A percentile compares a stretch with the other conserved stretches of the same genome.
Evolutionary conservation across 345 rosid species (phyloP).

Genomic region (Citropsis articulata): DNA sequence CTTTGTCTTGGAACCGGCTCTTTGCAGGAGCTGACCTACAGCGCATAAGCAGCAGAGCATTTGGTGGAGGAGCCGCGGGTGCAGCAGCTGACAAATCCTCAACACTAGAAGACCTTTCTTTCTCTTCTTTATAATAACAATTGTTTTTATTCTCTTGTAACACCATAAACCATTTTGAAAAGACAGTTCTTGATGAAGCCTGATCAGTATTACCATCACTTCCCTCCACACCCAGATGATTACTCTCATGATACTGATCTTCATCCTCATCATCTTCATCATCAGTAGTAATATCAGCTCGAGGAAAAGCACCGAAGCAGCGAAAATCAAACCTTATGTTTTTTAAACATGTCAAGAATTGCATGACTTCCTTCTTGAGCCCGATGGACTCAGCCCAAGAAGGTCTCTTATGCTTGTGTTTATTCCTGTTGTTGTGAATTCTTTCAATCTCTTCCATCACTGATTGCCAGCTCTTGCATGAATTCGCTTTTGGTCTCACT

Average conservation of each 20-base stretch:
- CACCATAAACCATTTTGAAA: slow-evolving; percentile 79
- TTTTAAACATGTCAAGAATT: slow-evolving; percentile 66
- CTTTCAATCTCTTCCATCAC: slow-evolving; percentile 73
- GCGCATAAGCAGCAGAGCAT: slow-evolving; percentile 77
- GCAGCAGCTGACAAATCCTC: slow-evolving; percentile 4
- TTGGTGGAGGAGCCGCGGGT: slow-evolving; percentile 68
- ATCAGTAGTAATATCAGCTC: slow-evolving; percentile 35
- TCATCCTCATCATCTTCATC: slow-evolving; percentile 48
- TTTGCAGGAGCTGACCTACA: slow-evolving; percentile 83
- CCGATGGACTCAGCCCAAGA: slow-evolving; percentile 56
- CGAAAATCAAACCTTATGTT: slow-evolving; percentile 54
- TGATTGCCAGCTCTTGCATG: slow-evolving; percentile 76
- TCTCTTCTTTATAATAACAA: slow-evolving; percentile 22
- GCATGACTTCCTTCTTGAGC: slow-evolving; percentile 67
- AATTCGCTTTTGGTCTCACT: slow-evolving; percentile 53
- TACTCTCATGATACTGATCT: slow-evolving; percentile 14
- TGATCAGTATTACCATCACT: slow-evolving; percentile 9
- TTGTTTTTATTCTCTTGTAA: slow-evolving; percentile 52
- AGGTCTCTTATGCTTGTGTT: slow-evolving; percentile 30
- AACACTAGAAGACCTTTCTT: neutral
- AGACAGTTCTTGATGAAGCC: slow-evolving; percentile 56
- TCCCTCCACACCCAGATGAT: slow-evolving; percentile 6
- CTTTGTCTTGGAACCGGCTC: slow-evolving; percentile 42
- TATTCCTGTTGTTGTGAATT: slow-evolving; percentile 42
- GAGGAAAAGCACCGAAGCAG: slow-evolving; percentile 69